Base-by-base conservation (phyloP, 1,139 yeast species). In the Protomyces arabidopsidicola region DNA sequence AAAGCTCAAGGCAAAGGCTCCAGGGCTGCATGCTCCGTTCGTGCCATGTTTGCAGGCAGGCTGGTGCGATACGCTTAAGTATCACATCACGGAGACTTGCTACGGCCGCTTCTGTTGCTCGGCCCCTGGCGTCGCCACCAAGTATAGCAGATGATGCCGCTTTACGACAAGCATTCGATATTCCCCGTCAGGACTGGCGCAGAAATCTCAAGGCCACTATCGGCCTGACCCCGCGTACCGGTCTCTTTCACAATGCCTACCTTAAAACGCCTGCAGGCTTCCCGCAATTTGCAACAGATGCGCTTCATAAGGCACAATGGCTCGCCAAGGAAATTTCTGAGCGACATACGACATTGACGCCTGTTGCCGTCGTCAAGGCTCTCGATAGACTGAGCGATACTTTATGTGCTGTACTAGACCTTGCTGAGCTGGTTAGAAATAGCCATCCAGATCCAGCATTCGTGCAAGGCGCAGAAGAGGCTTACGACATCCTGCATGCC, bases 351-450 rank as follows among this genome's bases (percentile, higher is more conserved):
- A 71, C 4, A 86, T 84, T 1, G 76, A 77, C 20, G 89, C 86
- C 0, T 75, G 82, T 57, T 71, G 77, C 42, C 74, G 88, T 84
- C 66, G 83, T 93, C 63, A 73, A 84, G 60, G 84, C 85, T 63
- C 76, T 93, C 67, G 99, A 93, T 73, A 84, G 90, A 69, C 77
- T 95, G 53, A 88, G 96, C 70, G 98, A 93, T 73, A 82, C 88
- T 22, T 76, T 93, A 53, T 93, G 99, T 73, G 83, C 96, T 66
- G 98, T 90, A 8, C 91, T 93, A 53, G 99, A 93, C 74, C 83
- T 91, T 64, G 95, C 97, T 34, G 98, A 93, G 69, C 93, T 93
- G 75, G 84, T 95, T 34, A 79, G 98, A 62, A 91, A 90, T 58
- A 68, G 66, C 24, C 98, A 93, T 73, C 97, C 98, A 0, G 82